Base-by-base conservation (phyloP, 495 filamentous ascomycete species). In the Chaetomidium leptoderma region DNA sequence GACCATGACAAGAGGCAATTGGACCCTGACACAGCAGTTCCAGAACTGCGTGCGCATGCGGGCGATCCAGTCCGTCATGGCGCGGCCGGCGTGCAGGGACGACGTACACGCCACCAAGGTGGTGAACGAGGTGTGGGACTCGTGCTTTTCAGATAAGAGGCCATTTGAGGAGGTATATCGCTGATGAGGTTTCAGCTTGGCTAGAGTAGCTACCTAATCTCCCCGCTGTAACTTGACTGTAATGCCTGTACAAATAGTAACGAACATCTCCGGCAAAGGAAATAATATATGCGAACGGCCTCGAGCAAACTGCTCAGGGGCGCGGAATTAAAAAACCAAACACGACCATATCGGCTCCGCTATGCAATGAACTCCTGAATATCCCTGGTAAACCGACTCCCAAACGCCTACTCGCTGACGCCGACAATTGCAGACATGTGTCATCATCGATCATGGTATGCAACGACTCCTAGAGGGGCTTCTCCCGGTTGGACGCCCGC, bases 141-240 rank as follows among this genome's bases (percentile, higher is more conserved):
- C 91, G 62, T 97, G 95, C 72, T 97, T 95, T 66, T 74, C 81
- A 33, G 93, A 98, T 71, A 97, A 91, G 4, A 77, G 95, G 60
- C 93, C 93, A 10, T 98, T 98, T 72, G 90, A 97, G 72, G 91
- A 96, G 65, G 91, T 98, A 32, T 98, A 95, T 70, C 83, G 90
- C 75, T 98, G 72, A 87, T n/a, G n/a, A n/a, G n/a, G 27, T 23
- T 16, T 26, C 74, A 85, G 21, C 35, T 21, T 11, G 23, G 36
- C 23, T 23, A 14, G 21, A 21, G 32, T 32, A 4, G 27, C 3
- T 14, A 43, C n/a, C n/a, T n/a, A n/a, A n/a, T 30, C 16, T 36
- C 36, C 17, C 39, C 26, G 40, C 33, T 37, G 43, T 39, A 46
- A 26, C 39, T 47, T 42, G 57, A 16, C n/a, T n/a, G 7, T 54